Evolutionary conservation across 768 basidiomycete species (phyloP).

Genomic region (Podaxis mareebaensis): DNA sequence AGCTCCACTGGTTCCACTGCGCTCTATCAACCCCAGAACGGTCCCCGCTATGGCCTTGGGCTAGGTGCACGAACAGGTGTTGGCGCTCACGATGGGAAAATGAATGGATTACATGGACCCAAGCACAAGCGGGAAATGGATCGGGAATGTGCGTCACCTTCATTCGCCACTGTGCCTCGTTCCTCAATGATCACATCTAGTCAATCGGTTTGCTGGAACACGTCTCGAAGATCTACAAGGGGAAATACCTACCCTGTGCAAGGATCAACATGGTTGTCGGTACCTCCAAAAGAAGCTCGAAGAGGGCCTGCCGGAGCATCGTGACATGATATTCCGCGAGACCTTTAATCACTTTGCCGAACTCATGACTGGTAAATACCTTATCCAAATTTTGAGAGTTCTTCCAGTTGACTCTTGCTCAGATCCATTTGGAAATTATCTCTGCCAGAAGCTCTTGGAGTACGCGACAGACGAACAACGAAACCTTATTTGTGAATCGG

Average conservation of each 20-base stretch:
- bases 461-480: conserved; percentile 97
- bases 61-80: conserved; percentile 51
- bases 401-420: conserved; percentile 13
- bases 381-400: conserved; percentile 8
- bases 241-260: conserved; percentile 92
- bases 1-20: not conserved
- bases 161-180: not conserved
- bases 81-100: conserved; percentile 66
- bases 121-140: conserved; percentile 96
- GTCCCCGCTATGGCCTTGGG: conserved; percentile 73
- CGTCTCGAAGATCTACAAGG: conserved; percentile 94
- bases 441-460: conserved; percentile 97
- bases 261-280: conserved; percentile 98
- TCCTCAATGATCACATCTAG: conserved; percentile 37
- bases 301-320: conserved; percentile 91
- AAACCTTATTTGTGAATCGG: conserved; percentile 95
- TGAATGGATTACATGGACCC: conserved; percentile 88
- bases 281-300: conserved; percentile 99
- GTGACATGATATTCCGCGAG: conserved; percentile 99
- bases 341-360: conserved; percentile 98
- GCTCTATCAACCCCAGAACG: conserved; percentile 66
- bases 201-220: conserved; percentile 96
- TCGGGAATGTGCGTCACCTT: conserved; percentile 62
- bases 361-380: conserved; percentile 84
- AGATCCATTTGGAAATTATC: conserved; percentile 99